Evolutionary conservation across 352 stramenopile species (phyloP).

Genomic region (Globisporangium cederbergense): DNA sequence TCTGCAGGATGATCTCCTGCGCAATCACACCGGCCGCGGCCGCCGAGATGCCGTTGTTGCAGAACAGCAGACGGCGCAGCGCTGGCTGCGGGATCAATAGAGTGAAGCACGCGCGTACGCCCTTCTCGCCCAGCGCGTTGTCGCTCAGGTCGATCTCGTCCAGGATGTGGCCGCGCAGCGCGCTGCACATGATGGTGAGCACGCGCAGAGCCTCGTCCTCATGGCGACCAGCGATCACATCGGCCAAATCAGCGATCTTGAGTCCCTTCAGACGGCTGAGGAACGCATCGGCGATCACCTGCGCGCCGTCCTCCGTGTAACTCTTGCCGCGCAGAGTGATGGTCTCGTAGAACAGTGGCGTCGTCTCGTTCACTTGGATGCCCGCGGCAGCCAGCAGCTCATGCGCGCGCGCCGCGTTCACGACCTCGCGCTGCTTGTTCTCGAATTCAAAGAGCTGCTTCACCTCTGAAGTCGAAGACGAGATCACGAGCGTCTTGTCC

Average conservation of each 20-base stretch:
- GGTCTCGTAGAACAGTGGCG: slow-evolving; percentile 40
- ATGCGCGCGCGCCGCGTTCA: slow-evolving; percentile 53
- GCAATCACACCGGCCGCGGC: slow-evolving; percentile 58
- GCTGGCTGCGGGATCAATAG: slow-evolving; percentile 65
- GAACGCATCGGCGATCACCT: slow-evolving; percentile 50
- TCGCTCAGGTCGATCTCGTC: slow-evolving; percentile 86
- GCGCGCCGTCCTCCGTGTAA: slow-evolving; percentile 67
- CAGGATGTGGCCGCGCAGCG: slow-evolving; percentile 71
- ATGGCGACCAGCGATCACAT: slow-evolving; percentile 90
- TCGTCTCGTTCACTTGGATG: slow-evolving; percentile 29
- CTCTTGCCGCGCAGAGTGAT: slow-evolving; percentile 77
- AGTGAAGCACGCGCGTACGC: slow-evolving; percentile 68
- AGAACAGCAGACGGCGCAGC: slow-evolving; percentile 63
- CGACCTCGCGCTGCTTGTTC: slow-evolving; percentile 59
- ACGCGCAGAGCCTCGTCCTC: slow-evolving; percentile 90
- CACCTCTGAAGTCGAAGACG: slow-evolving; percentile 9
- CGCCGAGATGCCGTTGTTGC: slow-evolving; percentile 79
- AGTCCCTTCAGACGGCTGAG: slow-evolving; percentile 44
- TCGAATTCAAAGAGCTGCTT: slow-evolving; percentile 53
- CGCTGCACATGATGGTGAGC: slow-evolving; percentile 73
- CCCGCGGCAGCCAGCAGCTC: slow-evolving; percentile 42
- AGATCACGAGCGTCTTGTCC: slow-evolving; percentile 42
- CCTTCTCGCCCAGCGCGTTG: slow-evolving; percentile 76
- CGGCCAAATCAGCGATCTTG: slow-evolving; percentile 80
- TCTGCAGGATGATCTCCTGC: slow-evolving; percentile 69